Evolutionary conservation across 139 green algal species (phyloP), one percentile per base, ranked within the genome.

Genomic region (Chlamydomonas incerta): DNA sequence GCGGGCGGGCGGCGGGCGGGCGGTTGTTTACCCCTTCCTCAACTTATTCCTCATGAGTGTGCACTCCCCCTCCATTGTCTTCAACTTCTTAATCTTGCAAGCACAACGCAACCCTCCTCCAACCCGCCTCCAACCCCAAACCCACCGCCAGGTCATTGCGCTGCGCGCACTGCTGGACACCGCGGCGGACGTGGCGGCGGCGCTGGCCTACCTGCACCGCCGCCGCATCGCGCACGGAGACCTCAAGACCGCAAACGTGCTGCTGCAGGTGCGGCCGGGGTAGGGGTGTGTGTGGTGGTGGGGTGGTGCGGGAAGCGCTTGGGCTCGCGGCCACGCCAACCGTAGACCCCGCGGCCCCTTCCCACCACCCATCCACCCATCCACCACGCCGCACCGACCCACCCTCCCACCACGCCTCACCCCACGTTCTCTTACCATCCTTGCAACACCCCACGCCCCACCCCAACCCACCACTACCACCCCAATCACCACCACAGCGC

Each of bases 161-260:
- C 70, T 86, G 80, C 68, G 47, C 1, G 68, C 79, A 20, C 34
- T 92, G 33, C 31, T 90, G 65, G 55, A 74, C 31, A 92, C 89
- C 0, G 90, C 88, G 0, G 55, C 35, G 3, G 92, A 96, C 80
- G 73, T 95, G 17, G 93, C 92, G 46, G 67, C 62, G 1, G 94
- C 92, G 6, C 89, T 95, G 87, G 68, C 77, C 21, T 96, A 95
- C 87, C 82, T 96, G 71, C 94, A 96, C 87, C 46, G 23, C 55
- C 60, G 37, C 21, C 71, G 67, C 80, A 86, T 96, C 21, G 79
- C 95, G 71, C 94, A 96, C 80, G 92, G 90, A 3, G 94, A 96
- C 81, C 90, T 95, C 24, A 96, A 85, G 66, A 85, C 66, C 24
- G 79, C 79, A 11, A 85, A 85, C 47, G 79, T 85, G 65, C 18